phyloP scores from a whole-genome alignment of 2,329 filamentous ascomycete genomes.

The Dactylonectria macrodidyma region DNA sequence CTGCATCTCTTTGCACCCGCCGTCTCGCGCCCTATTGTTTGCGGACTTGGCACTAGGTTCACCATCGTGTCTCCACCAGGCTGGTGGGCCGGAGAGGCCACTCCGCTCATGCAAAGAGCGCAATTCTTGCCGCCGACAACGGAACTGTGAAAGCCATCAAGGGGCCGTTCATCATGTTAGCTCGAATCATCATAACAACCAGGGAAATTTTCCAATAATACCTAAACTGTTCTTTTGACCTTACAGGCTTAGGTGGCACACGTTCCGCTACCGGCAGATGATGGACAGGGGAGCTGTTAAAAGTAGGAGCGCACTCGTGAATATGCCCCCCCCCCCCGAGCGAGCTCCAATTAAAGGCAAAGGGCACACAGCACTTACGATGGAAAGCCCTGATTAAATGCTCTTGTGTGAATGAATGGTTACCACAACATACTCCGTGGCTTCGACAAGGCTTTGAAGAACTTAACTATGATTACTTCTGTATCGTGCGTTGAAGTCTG shows the following conservation, averaged over 20 bases:
- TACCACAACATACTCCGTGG: background rate
- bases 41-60: background rate
- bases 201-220: background rate
- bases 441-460: background rate
- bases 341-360: too few relatives aligned
- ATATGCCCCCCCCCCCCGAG: too few relatives aligned
- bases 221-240: too few relatives aligned
- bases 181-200: background rate
- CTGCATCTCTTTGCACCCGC: slow-evolving; percentile 1
- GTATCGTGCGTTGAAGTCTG: background rate
- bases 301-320: too few relatives aligned
- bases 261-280: too few relatives aligned
- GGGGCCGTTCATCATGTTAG: background rate
- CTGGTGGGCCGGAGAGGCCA: slow-evolving; percentile 8
- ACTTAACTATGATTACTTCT: background rate
- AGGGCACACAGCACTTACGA: too few relatives aligned
- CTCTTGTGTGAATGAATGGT: background rate
- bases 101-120: slow-evolving; percentile 16
- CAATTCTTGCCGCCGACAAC: slow-evolving; percentile 40
- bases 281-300: too few relatives aligned
- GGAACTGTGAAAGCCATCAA: slow-evolving; percentile 24
- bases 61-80: slow-evolving; percentile 1
- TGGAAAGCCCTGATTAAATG: too few relatives aligned
- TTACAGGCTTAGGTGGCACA: too few relatives aligned
- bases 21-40: slow-evolving; percentile 1